These are phyloP conservation scores for Apiospora saccharicola DNA, from an alignment of 2,329 filamentous ascomycete genomes.

Conservation along the genomic window DNA sequence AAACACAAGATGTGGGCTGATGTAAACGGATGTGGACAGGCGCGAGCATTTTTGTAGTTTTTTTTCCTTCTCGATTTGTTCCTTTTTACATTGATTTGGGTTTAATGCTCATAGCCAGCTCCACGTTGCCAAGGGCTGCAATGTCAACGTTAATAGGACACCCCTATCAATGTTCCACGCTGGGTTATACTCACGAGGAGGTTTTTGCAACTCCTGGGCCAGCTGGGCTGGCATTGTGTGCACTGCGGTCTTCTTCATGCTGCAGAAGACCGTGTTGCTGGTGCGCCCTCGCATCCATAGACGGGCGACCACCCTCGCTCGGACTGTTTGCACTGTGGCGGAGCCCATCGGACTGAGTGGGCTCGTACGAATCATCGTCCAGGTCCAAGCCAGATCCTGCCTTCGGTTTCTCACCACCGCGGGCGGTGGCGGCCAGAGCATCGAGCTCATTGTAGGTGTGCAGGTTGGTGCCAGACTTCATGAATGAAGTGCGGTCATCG, in stretches of 20 bases:
- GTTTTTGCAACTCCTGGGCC: slow-evolving; percentile 16
- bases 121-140: slow-evolving; percentile 23
- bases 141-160: slow-evolving; percentile 1
- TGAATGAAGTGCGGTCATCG: slow-evolving; percentile 94
- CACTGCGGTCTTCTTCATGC: neutral
- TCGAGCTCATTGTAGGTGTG: slow-evolving; percentile 22
- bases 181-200: slow-evolving; percentile 15
- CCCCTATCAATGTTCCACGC: neutral
- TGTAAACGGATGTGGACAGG: neutral
- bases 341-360: neutral
- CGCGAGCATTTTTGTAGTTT: neutral
- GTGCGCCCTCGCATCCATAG: neutral
- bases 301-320: neutral
- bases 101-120: slow-evolving; percentile 23
- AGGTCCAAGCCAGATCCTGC: neutral
- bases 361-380: slow-evolving; percentile 6
- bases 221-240: slow-evolving; percentile 6
- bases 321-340: neutral
- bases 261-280: neutral
- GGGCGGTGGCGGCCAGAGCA: slow-evolving; percentile 18
- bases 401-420: neutral
- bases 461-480: slow-evolving; percentile 71
- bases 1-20: neutral
- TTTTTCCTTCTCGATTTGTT: neutral
- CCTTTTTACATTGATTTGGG: neutral